phyloP scores from a whole-genome alignment of 164 flowering plant species.

The Vitis riparia region DNA sequence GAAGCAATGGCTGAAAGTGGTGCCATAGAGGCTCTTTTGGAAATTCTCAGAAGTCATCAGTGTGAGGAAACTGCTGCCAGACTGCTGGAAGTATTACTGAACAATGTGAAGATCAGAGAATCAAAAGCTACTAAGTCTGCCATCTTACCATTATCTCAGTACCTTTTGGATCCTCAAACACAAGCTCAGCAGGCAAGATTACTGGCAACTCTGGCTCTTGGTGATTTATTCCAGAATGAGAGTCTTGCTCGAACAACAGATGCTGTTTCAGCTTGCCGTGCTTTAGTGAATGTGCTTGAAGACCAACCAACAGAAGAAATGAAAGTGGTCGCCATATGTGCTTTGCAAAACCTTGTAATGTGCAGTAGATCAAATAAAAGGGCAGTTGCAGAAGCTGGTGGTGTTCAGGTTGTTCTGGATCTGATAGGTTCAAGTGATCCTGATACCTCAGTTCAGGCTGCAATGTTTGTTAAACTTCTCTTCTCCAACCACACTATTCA shows the following conservation, averaged over 20 bases:
- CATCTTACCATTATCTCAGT: constrained; percentile 86
- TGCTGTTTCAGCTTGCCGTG: constrained; percentile 96
- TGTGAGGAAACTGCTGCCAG: constrained; percentile 79
- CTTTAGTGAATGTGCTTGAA: constrained; percentile 92
- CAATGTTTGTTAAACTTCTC: constrained; percentile 90
- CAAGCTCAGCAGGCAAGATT: constrained; percentile 94
- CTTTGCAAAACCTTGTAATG: constrained; percentile 97
- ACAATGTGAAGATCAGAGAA: constrained; percentile 86
- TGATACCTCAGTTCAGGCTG: constrained; percentile 95
- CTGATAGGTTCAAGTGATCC: constrained; percentile 88
- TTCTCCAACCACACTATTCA: constrained; percentile 95
- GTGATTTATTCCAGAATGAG: constrained; percentile 97
- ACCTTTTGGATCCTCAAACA: constrained; percentile 96
- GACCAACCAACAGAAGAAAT: constrained; percentile 99
- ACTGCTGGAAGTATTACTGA: constrained; percentile 63
- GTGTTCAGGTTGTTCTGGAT: constrained; percentile 94
- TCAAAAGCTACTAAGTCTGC: constrained; percentile 83
- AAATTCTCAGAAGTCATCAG: constrained; percentile 72
- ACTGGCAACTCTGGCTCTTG: constrained; percentile 91
- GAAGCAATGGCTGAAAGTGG: constrained; percentile 99
- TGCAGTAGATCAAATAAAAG: constrained; percentile 91
- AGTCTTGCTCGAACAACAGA: constrained; percentile 80
- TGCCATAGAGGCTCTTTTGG: constrained; percentile 76
- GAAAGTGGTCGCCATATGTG: constrained; percentile 98
- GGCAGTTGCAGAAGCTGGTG: constrained; percentile 99